Evolutionary conservation across 805 yeast genomes (phyloP).

Genomic region (Metschnikowia gruessii): DNA sequence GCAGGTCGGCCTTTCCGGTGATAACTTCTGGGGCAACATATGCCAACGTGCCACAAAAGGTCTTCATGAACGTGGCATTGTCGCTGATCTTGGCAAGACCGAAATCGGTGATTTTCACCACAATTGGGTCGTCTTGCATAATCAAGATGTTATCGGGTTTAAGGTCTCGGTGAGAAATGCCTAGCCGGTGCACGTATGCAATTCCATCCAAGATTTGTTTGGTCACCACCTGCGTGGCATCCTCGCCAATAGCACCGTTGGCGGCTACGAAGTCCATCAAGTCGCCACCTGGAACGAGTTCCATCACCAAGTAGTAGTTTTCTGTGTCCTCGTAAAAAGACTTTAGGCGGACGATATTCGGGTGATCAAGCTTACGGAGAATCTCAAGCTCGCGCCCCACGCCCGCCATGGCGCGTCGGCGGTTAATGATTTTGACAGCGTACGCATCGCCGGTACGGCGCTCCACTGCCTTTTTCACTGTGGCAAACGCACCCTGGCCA

Average conservation of each 20-base stretch:
- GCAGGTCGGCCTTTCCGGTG: conserved; percentile 49
- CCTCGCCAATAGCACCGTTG: conserved; percentile 89
- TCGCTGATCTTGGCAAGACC: conserved; percentile 92
- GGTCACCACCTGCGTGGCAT: conserved; percentile 81
- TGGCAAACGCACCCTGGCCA: conserved; percentile 98
- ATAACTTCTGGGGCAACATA: conserved; percentile 95
- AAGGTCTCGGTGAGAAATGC: conserved; percentile 93
- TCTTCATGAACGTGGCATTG: conserved; percentile 81
- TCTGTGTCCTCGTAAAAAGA: conserved; percentile 84
- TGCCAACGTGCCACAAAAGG: conserved; percentile 96
- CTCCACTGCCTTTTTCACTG: conserved; percentile 87
- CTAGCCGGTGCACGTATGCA: conserved; percentile 80
- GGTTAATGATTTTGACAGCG: conserved; percentile 88
- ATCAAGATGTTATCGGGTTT: conserved; percentile 95
- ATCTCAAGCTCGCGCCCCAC: conserved; percentile 86
- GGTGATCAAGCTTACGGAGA: conserved; percentile 72
- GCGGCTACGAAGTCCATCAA: conserved; percentile 95
- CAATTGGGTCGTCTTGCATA: conserved; percentile 85
- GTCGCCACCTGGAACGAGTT: conserved; percentile 94
- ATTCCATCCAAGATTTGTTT: conserved; percentile 83
- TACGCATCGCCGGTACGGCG: conserved; percentile 78
- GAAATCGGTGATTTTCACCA: conserved; percentile 92
- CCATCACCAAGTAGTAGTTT: conserved; percentile 88
- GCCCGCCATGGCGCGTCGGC: conserved; percentile 69
- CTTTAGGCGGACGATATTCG: conserved; percentile 77